A percentile compares a stretch with the other conserved stretches of the same genome.
Conservation (phyloP, 805 yeast species). For the Jamesozyma spencerorum region DNA sequence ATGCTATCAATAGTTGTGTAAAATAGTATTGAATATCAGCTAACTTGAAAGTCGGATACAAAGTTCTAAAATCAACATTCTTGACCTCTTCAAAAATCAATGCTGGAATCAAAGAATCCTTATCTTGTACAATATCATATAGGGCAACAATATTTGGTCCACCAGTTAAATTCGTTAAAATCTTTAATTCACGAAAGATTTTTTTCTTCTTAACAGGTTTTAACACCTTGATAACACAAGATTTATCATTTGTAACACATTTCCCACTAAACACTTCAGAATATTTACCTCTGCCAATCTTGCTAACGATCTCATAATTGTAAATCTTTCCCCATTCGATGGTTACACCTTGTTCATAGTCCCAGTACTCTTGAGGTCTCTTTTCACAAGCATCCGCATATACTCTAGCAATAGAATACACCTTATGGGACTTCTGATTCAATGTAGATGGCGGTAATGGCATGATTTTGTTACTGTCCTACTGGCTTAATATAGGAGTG, state of each 20-base stretch:
- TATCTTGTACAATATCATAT: constrained; percentile 81
- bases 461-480: constrained; percentile 11
- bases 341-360: constrained; percentile 55
- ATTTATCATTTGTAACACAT: constrained; percentile 47
- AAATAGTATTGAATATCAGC: constrained; percentile 75
- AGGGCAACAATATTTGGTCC: constrained; percentile 76
- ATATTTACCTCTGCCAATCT: constrained; percentile 87
- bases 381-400: constrained; percentile 70
- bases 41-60: constrained; percentile 72
- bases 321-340: constrained; percentile 79
- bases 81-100: constrained; percentile 77
- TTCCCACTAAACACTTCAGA: constrained; percentile 89
- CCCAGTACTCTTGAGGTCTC: constrained; percentile 81
- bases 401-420: constrained; percentile 60
- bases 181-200: constrained; percentile 83
- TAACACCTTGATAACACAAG: constrained; percentile 80
- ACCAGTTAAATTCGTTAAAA: constrained; percentile 70
- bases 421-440: constrained; percentile 28
- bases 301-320: constrained; percentile 76
- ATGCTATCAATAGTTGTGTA: constrained; percentile 69
- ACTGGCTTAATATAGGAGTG: background rate
- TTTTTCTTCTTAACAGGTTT: constrained; percentile 91
- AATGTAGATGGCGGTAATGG: constrained; percentile 29
- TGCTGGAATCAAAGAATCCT: constrained; percentile 77
- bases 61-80: constrained; percentile 76